Conservation (phyloP, 768 basidiomycete species). For the Leccinum broughii region DNA sequence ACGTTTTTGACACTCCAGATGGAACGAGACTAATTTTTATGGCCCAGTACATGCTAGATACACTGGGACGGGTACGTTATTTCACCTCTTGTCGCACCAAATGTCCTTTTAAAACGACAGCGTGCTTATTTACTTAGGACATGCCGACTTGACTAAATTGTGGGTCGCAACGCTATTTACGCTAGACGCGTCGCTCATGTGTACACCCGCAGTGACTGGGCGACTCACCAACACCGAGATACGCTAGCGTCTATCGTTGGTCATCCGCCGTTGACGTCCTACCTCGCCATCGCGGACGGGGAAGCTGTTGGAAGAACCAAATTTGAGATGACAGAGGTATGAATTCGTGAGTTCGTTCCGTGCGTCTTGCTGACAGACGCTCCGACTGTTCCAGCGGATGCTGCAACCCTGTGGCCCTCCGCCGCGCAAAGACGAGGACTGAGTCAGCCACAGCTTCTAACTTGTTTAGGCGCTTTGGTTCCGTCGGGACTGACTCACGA, state of each 20-base stretch:
- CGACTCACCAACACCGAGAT: constrained; percentile 96
- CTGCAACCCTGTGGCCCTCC: constrained; percentile 93
- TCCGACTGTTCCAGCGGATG: constrained; percentile 62
- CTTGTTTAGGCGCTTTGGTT: not conserved
- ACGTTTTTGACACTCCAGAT: constrained; percentile 33
- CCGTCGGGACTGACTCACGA: no score
- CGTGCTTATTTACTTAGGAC: constrained; percentile 50
- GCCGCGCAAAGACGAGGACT: constrained; percentile 83
- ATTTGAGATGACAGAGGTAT: constrained; percentile 96
- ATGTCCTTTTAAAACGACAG: constrained; percentile 10
- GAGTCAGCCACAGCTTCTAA: constrained; percentile 18
- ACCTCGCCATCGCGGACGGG: constrained; percentile 90
- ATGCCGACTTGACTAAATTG: constrained; percentile 97
- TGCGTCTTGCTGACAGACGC: constrained; percentile 25
- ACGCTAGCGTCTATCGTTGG: constrained; percentile 92
- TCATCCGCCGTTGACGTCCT: constrained; percentile 83
- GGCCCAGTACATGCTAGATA: constrained; percentile 88
- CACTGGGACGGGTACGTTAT: constrained; percentile 82
- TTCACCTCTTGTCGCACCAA: not conserved
- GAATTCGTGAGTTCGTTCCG: not conserved
- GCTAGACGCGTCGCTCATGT: constrained; percentile 12
- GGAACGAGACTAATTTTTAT: constrained; percentile 9
- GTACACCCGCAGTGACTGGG: constrained; percentile 74
- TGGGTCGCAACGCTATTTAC: constrained; percentile 42
- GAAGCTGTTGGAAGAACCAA: constrained; percentile 86